Evolutionary conservation across 2,329 filamentous ascomycete species (phyloP).

Genomic region (Colletotrichum aenigma): DNA sequence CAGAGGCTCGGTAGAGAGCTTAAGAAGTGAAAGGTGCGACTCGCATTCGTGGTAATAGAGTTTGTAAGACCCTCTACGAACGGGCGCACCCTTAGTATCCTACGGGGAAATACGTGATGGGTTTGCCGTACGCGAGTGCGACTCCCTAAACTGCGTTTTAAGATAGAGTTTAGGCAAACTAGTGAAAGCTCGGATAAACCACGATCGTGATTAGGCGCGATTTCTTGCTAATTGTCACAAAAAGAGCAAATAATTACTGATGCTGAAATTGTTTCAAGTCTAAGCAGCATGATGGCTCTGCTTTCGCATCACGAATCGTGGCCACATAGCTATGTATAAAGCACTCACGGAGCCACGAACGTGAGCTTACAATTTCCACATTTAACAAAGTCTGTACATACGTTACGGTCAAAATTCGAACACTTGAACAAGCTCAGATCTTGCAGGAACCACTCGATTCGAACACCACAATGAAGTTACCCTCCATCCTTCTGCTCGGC

Average conservation of each 20-base stretch:
- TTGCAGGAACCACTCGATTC: not conserved
- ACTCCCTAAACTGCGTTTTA: not conserved
- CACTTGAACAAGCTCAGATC: not conserved
- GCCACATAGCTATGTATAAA: not conserved
- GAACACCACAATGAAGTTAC: not conserved
- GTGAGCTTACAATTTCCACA: rapidly evolving
- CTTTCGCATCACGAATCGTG: not conserved
- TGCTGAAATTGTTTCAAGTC: not conserved
- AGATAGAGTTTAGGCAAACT: not conserved
- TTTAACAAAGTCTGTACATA: rapidly evolving
- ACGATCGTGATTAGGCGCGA: not conserved
- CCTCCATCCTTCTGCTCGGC: not conserved
- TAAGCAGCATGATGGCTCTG: not conserved
- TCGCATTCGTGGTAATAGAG: not conserved
- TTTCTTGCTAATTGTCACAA: not conserved
- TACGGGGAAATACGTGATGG: not conserved
- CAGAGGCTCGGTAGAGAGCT: not conserved
- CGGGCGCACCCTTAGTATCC: not conserved
- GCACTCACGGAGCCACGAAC: not conserved
- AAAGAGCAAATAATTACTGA: not conserved
- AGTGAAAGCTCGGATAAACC: not conserved
- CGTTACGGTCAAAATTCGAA: not conserved
- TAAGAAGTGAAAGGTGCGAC: not conserved
- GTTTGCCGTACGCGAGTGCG: not conserved
- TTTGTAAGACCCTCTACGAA: not conserved